Evolutionary conservation across 208 protist species (phyloP), one percentile per base, ranked within the genome.

Genomic region (Acanthamoeba royreba): DNA sequence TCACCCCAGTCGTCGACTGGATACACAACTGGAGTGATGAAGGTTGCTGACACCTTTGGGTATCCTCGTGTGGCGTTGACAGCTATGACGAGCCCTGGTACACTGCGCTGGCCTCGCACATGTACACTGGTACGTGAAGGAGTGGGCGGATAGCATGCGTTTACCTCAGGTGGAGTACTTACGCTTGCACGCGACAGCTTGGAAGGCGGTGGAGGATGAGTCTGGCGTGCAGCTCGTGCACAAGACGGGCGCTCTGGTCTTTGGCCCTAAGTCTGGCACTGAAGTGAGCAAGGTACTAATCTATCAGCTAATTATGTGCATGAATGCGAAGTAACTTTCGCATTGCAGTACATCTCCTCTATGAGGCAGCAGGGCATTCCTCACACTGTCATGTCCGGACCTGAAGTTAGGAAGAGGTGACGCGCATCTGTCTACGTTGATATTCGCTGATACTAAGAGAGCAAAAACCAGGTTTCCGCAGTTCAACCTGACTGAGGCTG

Each of bases 121-220:
- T 90, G 83, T 90, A 90, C 83, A 90, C 83, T 1, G 74, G 74
- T 85, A 69, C 58, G 13, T 8, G n/a, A n/a, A n/a, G n/a, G n/a
- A n/a, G n/a, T n/a, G n/a, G 7, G 8, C 7, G n/a, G 11, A 15
- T 69, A 33, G 22, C 9, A 33, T 69, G n/a, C 11, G 58, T 25
- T 7, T 28, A 15, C 58, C 9, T 69, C 58, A 28, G 33, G n/a
- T n/a, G n/a, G n/a, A n/a, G n/a, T n/a, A n/a, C n/a, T n/a, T n/a
- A n/a, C n/a, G n/a, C n/a, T n/a, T 69, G 11, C 7, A 31, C 7
- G 11, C 13, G 9, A 25, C 13, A 69, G 74, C 74, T 25, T 85
- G 88, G 88, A 79, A 72, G 43, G 88, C 88, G 4, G 88, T 92
- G 4, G 88, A 92, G 45, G 88, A 92, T 15, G 88, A 92, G 88